Conservation (phyloP, 108 stramenopile species). For the Pelagomonas calceolata region DNA sequence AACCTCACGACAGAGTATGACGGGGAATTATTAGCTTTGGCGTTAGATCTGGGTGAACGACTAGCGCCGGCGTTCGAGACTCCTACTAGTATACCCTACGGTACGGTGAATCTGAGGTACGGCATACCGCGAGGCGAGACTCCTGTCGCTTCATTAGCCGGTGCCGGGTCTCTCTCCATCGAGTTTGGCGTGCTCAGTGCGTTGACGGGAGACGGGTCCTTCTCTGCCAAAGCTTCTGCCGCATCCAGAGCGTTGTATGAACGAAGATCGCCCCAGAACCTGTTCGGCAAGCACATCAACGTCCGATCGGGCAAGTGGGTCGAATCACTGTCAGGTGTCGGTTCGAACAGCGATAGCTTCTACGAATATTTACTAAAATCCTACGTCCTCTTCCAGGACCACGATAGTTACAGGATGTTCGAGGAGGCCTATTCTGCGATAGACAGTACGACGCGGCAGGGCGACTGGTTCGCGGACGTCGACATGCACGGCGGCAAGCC, state of each 20-base stretch:
- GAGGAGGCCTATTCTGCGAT: conserved; percentile 54
- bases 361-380: conserved; percentile 82
- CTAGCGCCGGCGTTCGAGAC: conserved; percentile 75
- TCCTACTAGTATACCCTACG: conserved; percentile 78
- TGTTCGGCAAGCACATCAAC: conserved; percentile 85
- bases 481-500: conserved; percentile 53
- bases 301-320: conserved; percentile 66
- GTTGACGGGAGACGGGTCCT: conserved; percentile 61
- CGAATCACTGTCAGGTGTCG: conserved; percentile 72
- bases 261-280: conserved; percentile 40
- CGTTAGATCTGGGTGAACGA: conserved; percentile 64
- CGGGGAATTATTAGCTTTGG: conserved; percentile 57
- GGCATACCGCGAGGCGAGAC: conserved; percentile 76
- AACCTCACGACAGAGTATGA: conserved; percentile 49
- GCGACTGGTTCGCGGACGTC: conserved; percentile 83
- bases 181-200: conserved; percentile 70
- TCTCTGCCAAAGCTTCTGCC: conserved; percentile 55
- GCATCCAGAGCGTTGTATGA: conserved; percentile 60
- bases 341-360: conserved; percentile 81
- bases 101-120: conserved; percentile 69
- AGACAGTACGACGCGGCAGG: conserved; percentile 48
- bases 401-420: conserved; percentile 71
- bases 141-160: conserved; percentile 68
- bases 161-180: conserved; percentile 68
- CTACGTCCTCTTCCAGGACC: conserved; percentile 67